Evolutionary conservation across 2,329 filamentous ascomycete genomes (phyloP), one percentile per base, ranked within the genome.

Genomic region (Grosmannia serpens): DNA sequence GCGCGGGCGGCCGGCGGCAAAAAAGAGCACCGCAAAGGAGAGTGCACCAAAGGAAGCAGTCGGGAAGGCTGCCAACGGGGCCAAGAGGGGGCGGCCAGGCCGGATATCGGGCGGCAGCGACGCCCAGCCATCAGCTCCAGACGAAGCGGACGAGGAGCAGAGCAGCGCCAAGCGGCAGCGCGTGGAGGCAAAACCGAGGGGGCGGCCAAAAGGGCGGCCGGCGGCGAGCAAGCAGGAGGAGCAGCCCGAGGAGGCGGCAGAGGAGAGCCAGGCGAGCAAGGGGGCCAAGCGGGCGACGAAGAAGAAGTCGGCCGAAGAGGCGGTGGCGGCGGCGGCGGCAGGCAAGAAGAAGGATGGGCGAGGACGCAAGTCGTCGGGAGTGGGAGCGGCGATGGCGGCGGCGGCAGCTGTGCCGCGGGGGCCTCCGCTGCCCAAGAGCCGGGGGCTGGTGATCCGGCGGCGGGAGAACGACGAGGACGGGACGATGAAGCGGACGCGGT

Each of bases 401-500:
- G 70, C 59, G 3, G 77, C 76, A 1, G 67, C 67, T 3, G 70
- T 82, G 11, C 78, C 80, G 44, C 77, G 77, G 10, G 78, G 78
- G 0, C 80, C 81, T 2, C 81, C 81, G 0, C 71, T 83, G 56
- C 80, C 81, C 56, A 81, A 76, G 65, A 71, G 75, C 46, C 77
- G 79, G 24, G 79, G 80, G 1, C 72, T 84, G 13, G 75, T 82
- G 27, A 80, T 80, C 55, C 68, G 77, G 56, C 76, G 78, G 49
- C 74, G 74, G 35, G 55, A 27, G 27, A 66, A 64, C 1, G 68
- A 65, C 41, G 75, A 75, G 70, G 74, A 1, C 77, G 84, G 57
- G 75, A 73, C 29, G 53, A 75, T 81, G 62, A 76, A 77, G 33
- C 80, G 77, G 51, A 88, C 86, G 55, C 85, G 90, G 57, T 92